A percentile compares a stretch with the other conserved stretches of the same genome.
Evolutionary conservation across 1,284 basidiomycete species (phyloP).

Genomic region (Cutaneotrichosporon mucoides): DNA sequence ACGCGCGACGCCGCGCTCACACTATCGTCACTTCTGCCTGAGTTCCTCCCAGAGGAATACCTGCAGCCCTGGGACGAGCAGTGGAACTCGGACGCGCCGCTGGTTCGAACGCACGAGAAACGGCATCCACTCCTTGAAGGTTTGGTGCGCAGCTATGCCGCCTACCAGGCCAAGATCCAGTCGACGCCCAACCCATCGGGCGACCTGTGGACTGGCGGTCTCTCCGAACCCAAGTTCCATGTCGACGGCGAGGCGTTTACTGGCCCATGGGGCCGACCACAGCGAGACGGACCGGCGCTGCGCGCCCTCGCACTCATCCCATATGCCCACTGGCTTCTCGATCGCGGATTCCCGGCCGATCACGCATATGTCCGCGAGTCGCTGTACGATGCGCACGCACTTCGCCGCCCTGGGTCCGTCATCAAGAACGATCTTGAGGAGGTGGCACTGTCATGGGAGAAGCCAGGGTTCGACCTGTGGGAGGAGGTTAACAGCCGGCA

Average conservation of each 20-base stretch:
- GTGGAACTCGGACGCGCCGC: not conserved
- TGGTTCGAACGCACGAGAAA: not conserved
- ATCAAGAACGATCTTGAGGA: conserved; percentile 55
- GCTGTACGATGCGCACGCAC: conserved; percentile 40
- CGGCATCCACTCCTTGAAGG: conserved; percentile 13
- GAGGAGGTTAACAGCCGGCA: conserved; percentile 49
- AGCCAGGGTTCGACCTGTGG: conserved; percentile 49
- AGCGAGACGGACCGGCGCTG: conserved; percentile 53
- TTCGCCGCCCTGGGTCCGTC: conserved; percentile 30
- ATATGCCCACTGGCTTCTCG: conserved; percentile 50
- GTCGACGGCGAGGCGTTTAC: conserved; percentile 48
- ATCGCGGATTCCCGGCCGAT: conserved; percentile 39
- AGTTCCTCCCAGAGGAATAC: conserved; percentile 26
- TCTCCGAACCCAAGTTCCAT: conserved; percentile 57
- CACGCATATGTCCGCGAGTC: conserved; percentile 38
- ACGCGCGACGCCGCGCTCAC: conserved; percentile 51
- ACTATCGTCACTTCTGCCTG: conserved; percentile 34
- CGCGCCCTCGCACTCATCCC: conserved; percentile 49
- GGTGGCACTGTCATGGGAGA: conserved; percentile 45
- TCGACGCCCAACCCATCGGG: conserved; percentile 48
- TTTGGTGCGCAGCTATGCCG: conserved; percentile 40
- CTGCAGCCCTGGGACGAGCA: conserved; percentile 22
- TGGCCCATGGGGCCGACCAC: conserved; percentile 52
- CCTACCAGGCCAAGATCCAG: conserved; percentile 48
- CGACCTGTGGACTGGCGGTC: conserved; percentile 49